phyloP scores from a whole-genome alignment of 2,329 filamentous ascomycete species.

The Aspergillus chevalieri region DNA sequence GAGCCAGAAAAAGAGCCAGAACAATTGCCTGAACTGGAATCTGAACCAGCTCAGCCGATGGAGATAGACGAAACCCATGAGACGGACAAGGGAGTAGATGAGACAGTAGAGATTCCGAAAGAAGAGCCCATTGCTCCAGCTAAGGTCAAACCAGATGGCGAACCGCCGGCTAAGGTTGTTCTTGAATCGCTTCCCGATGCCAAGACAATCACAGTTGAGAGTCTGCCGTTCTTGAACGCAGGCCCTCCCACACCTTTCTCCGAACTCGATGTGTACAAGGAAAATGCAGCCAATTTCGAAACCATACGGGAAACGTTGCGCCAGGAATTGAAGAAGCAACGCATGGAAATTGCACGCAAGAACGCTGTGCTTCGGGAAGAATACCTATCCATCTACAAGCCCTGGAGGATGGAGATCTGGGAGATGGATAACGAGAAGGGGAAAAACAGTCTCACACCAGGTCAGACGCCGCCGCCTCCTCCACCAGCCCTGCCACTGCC shows the following conservation, averaged over 20 bases:
- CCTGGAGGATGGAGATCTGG: slow-evolving; percentile 40
- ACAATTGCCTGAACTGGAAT: not conserved
- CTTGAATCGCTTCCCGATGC: slow-evolving; percentile 11
- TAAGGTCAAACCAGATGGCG: slow-evolving; percentile 11
- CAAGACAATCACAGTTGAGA: slow-evolving; percentile 34
- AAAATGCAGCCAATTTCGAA: slow-evolving; percentile 34
- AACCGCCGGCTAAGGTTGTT: slow-evolving; percentile 9
- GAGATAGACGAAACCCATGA: not conserved
- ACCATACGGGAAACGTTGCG: slow-evolving; percentile 34
- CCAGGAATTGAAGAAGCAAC: slow-evolving; percentile 32
- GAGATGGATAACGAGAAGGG: slow-evolving; percentile 39
- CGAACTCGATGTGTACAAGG: slow-evolving; percentile 40
- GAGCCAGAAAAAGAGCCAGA: not conserved
- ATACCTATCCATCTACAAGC: slow-evolving; percentile 38
- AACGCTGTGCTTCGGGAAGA: slow-evolving; percentile 36
- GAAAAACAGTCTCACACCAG: slow-evolving; percentile 32
- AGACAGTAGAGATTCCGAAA: slow-evolving; percentile 1
- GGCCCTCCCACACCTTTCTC: slow-evolving; percentile 40
- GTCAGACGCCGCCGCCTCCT: slow-evolving; percentile 29
- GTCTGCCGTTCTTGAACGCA: slow-evolving; percentile 40
- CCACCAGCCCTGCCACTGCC: slow-evolving; percentile 23
- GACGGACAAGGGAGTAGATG: not conserved
- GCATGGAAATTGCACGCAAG: slow-evolving; percentile 33
- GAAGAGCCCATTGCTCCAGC: slow-evolving; percentile 4
- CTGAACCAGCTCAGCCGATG: not conserved